Evolutionary conservation across 2,329 filamentous ascomycete genomes (phyloP), one percentile per base, ranked within the genome.

Genomic region (Trichoderma afroharzianum): DNA sequence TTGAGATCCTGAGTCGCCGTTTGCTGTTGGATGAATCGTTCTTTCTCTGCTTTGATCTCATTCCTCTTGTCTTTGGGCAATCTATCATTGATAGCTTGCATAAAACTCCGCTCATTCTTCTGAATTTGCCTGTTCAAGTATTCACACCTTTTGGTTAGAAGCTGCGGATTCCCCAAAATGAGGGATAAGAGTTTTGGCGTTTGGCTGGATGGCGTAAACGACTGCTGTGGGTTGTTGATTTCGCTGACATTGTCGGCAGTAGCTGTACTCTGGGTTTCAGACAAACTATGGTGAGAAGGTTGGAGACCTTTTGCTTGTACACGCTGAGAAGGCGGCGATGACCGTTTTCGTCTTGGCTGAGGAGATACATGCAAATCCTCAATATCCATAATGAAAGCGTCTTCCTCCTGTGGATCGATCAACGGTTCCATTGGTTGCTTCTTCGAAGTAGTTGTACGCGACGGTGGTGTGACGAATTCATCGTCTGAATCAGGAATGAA

Each of bases 401-500:
- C 72, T 63, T 39, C 72, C 67, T 33, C 21, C 28, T 21, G 64
- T 33, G 3, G 73, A 73, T 32, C 18, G 43, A 30, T 74, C 59
- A n/a, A 63, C 26, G 57, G 73, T 32, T 47, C 62, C 28, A 26
- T 59, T 70, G 36, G 70, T 58, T 21, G 57, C 43, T 47, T 62
- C 59, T 32, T 59, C 47, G 64, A 24, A 57, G 9, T 47, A 72
- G 24, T 75, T 77, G 62, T 18, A n/a, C 75, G 75, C 18, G 78
- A 79, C 24, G 76, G 80, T 76, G 69, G 77, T 72, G 76, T 85
- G 50, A 85, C 75, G 55, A 84, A 85, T 57, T 89, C 87, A 57
- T 89, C 87, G 58, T 89, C 88, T 0, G 88, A 90, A 74, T 90
- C 88, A 66, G 85, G 82, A 53, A 89, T 85, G 7, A 88, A 77